Evolutionary conservation across 2,329 filamentous ascomycete genomes (phyloP).

Genomic region (Penicillium janthinellum): DNA sequence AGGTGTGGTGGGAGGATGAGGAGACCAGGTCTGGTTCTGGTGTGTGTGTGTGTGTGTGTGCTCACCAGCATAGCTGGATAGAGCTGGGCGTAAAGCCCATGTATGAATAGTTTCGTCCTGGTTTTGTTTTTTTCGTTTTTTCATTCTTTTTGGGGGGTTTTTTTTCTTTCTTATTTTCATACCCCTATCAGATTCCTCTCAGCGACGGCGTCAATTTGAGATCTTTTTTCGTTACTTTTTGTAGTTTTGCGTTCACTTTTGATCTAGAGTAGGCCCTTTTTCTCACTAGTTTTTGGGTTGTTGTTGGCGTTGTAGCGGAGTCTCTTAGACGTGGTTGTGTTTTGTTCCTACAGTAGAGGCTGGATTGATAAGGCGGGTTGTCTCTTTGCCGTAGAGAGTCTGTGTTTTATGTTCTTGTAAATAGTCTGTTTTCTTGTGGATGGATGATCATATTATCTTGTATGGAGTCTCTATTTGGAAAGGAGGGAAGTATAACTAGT

Average conservation of each 20-base stretch:
- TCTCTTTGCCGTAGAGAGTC: no score
- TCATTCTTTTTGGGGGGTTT: background rate
- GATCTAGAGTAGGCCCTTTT: background rate
- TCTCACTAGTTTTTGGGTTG: background rate
- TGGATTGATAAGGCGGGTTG: no score
- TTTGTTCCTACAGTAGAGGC: background rate
- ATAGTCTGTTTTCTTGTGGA: no score
- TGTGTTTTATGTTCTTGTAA: no score
- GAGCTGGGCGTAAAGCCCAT: background rate
- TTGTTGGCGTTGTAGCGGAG: background rate
- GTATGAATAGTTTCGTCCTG: background rate
- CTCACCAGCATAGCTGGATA: background rate
- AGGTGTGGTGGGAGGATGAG: background rate
- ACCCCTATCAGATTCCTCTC: constrained; percentile 4
- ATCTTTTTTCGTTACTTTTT: background rate
- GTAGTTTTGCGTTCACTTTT: background rate
- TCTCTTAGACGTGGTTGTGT: background rate
- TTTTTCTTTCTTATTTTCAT: background rate
- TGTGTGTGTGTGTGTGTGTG: background rate
- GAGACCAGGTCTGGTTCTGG: background rate
- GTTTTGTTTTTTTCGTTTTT: background rate
- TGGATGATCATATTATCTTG: no score
- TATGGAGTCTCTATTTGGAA: no score
- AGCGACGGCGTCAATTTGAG: constrained; percentile 15
- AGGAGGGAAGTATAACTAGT: no score